Evolutionary conservation across 305 asterid genomes (phyloP).

Genomic region (Solanum hybrid): DNA sequence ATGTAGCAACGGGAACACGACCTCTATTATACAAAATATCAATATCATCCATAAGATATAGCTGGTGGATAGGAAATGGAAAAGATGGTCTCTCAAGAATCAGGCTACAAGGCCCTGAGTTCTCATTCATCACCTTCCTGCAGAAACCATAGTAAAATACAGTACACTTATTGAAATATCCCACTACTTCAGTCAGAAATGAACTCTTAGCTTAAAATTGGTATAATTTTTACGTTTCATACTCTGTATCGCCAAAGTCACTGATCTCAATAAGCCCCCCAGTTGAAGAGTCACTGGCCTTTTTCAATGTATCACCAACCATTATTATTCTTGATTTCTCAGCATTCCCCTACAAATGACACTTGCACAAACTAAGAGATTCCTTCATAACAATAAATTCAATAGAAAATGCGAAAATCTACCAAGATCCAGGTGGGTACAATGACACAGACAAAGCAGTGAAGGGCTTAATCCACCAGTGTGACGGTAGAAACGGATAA

Average conservation of each 20-base stretch:
- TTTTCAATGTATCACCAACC: conserved; percentile 96
- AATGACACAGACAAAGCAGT: not conserved
- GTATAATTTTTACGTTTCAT: conserved; percentile 16
- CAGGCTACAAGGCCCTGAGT: conserved; percentile 67
- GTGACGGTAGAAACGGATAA: not conserved
- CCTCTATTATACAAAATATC: conserved; percentile 71
- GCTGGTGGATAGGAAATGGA: conserved; percentile 81
- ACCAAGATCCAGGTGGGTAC: not conserved
- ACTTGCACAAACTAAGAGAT: conserved; percentile 6
- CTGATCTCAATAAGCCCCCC: conserved; percentile 64
- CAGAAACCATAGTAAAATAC: conserved; percentile 18
- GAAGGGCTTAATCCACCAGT: not conserved
- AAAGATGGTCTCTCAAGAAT: conserved; percentile 81
- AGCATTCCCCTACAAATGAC: conserved; percentile 70
- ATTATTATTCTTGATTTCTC: conserved; percentile 86
- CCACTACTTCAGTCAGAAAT: not conserved
- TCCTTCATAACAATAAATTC: not conserved
- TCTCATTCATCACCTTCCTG: conserved; percentile 65
- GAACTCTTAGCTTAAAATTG: not conserved
- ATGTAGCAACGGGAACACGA: conserved; percentile 65
- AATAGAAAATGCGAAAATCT: not conserved
- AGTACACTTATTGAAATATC: not conserved
- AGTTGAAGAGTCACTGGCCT: conserved; percentile 57
- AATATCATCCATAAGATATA: conserved; percentile 46
- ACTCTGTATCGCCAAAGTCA: conserved; percentile 79